These are phyloP conservation scores for Eucalyptus sideroxylon DNA, from an alignment of 345 rosid genomes.

Conservation along the genomic window DNA sequence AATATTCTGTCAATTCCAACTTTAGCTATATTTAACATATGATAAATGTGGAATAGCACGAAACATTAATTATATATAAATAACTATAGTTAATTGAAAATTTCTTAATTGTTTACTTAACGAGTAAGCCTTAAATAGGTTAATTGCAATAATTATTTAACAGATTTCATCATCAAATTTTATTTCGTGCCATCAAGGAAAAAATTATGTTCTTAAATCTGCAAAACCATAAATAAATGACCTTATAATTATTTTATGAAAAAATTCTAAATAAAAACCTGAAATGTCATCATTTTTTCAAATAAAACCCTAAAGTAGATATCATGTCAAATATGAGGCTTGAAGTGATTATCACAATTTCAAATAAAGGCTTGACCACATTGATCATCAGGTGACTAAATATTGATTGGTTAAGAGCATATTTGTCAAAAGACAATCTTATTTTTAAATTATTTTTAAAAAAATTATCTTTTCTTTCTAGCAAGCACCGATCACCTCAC, in stretches of 20 bases:
- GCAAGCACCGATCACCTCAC: fast-evolving
- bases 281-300: too few relatives aligned
- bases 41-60: background rate
- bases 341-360: too few relatives aligned
- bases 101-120: background rate
- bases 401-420: too few relatives aligned
- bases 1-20: background rate
- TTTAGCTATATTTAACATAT: background rate
- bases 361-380: too few relatives aligned
- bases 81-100: background rate
- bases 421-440: too few relatives aligned
- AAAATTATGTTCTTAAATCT: background rate
- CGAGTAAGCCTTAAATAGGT: background rate
- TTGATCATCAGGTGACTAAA: fast-evolving
- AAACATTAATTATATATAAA: background rate
- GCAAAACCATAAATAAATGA: background rate
- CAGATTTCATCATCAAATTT: background rate
- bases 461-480: too few relatives aligned
- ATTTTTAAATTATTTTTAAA: too few relatives aligned
- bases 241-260: too few relatives aligned
- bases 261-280: fast-evolving
- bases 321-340: fast-evolving
- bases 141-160: background rate
- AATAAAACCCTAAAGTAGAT: fast-evolving
- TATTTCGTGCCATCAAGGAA: background rate